These are phyloP conservation scores for Solanum hybrid DNA, from an alignment of 305 asterid genomes.

Conservation along the genomic window DNA sequence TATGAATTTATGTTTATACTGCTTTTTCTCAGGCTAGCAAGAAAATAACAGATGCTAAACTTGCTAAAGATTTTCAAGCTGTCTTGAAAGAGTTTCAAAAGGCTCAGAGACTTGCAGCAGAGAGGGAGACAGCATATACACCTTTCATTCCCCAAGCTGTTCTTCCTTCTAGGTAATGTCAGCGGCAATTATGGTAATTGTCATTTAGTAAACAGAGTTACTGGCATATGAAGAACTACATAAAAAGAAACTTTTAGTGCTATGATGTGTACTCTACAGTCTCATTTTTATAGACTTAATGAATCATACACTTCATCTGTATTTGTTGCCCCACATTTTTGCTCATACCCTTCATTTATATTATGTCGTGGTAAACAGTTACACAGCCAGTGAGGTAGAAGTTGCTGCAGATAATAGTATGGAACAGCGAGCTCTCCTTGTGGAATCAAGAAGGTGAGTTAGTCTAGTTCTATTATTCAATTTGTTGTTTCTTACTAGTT, in stretches of 20 bases:
- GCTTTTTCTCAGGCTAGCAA: conserved; percentile 58
- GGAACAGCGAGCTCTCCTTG: conserved; percentile 60
- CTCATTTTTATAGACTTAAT: neutral
- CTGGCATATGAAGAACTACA: neutral
- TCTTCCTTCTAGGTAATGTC: conserved; percentile 52
- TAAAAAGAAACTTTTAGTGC: neutral
- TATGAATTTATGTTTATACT: neutral
- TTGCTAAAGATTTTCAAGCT: conserved; percentile 91
- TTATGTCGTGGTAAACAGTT: conserved; percentile 27
- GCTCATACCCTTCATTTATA: conserved; percentile 9
- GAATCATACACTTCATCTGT: neutral
- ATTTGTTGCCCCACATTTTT: conserved; percentile 11
- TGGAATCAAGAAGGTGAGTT: conserved; percentile 66
- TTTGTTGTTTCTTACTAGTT: neutral
- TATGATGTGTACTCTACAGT: neutral
- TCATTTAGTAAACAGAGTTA: neutral
- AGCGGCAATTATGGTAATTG: neutral
- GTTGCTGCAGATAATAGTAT: conserved; percentile 30
- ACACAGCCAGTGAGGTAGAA: conserved; percentile 47
- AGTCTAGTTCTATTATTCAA: neutral
- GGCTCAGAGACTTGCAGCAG: conserved; percentile 89
- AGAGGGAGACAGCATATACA: conserved; percentile 87
- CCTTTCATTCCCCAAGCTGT: conserved; percentile 56
- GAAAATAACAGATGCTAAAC: conserved; percentile 89
- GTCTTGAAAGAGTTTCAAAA: conserved; percentile 88